Base-by-base conservation (phyloP, 805 yeast genomes). In the Babjeviella inositovora region DNA sequence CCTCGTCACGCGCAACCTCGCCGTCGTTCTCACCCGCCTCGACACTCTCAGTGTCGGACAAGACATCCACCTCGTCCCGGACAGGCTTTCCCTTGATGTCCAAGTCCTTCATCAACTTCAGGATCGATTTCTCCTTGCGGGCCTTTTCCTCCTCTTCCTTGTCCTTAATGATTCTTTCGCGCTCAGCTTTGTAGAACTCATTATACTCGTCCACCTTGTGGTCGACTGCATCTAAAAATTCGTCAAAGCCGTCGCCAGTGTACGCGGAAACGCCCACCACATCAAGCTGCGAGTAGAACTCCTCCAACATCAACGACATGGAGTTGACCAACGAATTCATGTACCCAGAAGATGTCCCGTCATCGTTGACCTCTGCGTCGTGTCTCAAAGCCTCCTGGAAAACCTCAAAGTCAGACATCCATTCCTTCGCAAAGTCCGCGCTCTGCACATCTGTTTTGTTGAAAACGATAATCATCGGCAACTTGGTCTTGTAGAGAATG, bases 321-420 rank as follows among this genome's bases (percentile, higher is more conserved):
- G 96, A 84, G 45, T 85, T 90, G 29, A 90, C 80, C 24, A 90
- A 56, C 1, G 94, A 81, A 25, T 80, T 69, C 98, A 90, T 90
- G 47, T 90, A 90, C 3, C 95, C 95, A 3, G 87, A 71, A 4
- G 72, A 67, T 12, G 62, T 47, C 18, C 54, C 57, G 24, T 62
- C 70, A 17, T 70, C 75, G 32, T 67, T 74, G 23, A 65, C 48
- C 22, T 77, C 84, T 29, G 70, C 70, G 42, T 75, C 76, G 15
- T 59, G 57, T 32, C 61, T 59, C 26, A 87, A 53, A 2, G 93
- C 93, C 12, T 49, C 53, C 47, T 87, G 97, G 57, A 90, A 90
- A 9, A 70, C 60, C 46, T 87, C 96, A 46, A 90, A 90, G 50
- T 90, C 98, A 2, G 74, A 67, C 96, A 90, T 82, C 99, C 99